These are phyloP conservation scores for Sporothrix humicola DNA, from an alignment of 2,329 filamentous ascomycete genomes.

Conservation along the genomic window DNA sequence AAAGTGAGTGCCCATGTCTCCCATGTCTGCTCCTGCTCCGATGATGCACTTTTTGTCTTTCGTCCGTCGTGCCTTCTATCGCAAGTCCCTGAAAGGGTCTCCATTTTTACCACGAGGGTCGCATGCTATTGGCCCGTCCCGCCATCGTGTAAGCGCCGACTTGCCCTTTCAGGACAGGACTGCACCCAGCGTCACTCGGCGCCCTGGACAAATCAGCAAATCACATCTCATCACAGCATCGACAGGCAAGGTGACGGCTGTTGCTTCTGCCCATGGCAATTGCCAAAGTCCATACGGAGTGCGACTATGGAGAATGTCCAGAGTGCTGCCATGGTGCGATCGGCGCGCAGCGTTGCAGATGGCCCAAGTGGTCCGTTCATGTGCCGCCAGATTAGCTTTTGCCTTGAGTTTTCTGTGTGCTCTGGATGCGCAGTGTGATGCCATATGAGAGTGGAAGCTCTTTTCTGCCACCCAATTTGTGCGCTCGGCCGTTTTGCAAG, in stretches of 20 bases:
- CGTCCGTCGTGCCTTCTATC: not conserved
- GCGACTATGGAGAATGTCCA: no score
- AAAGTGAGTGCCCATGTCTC: no score
- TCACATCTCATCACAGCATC: slow-evolving; percentile 27
- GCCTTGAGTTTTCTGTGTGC: not conserved
- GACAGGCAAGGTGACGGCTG: slow-evolving; percentile 18
- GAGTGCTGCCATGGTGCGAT: not conserved
- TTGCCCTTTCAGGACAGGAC: slow-evolving; percentile 32
- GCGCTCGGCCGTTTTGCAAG: slow-evolving; percentile 10
- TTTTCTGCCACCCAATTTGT: not conserved
- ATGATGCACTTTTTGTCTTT: not conserved
- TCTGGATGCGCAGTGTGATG: not conserved
- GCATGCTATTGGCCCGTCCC: slow-evolving; percentile 33
- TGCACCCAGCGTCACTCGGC: slow-evolving; percentile 11
- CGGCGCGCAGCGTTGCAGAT: not conserved
- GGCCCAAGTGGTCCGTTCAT: not conserved
- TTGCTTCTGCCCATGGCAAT: not conserved
- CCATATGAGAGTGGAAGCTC: not conserved
- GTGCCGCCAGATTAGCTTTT: not conserved
- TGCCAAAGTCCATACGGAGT: no score
- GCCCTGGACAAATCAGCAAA: slow-evolving; percentile 12
- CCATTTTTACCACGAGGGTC: slow-evolving; percentile 10
- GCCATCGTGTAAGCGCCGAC: slow-evolving; percentile 34
- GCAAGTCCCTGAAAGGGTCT: not conserved
- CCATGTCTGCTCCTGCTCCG: not conserved